Percentiles rank a stretch among this genome's conserved stretches.
These are phyloP conservation scores for Candolleomyces efflorescens DNA, from an alignment of 768 basidiomycete species.

Conservation along the genomic window DNA sequence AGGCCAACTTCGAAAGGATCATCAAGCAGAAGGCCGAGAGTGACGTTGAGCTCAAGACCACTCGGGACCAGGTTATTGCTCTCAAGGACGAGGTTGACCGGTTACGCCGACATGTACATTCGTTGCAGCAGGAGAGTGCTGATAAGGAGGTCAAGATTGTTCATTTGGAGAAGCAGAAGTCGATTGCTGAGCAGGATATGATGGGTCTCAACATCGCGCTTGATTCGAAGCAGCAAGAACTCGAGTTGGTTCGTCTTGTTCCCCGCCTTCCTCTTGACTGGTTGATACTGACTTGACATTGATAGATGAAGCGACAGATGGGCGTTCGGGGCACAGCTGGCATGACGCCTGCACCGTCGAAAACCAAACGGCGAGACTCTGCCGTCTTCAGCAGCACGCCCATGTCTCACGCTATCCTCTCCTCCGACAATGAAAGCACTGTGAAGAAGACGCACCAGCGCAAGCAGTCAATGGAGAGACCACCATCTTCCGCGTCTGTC, in stretches of 20 bases:
- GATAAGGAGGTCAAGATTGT: conserved; percentile 79
- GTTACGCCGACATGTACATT: conserved; percentile 59
- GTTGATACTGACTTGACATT: conserved; percentile 1
- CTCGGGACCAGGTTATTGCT: conserved; percentile 44
- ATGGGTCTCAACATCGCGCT: conserved; percentile 86
- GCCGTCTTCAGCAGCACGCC: conserved; percentile 53
- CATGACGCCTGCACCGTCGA: conserved; percentile 43
- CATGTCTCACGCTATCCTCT: conserved; percentile 49
- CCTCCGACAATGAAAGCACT: conserved; percentile 44
- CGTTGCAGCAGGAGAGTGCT: conserved; percentile 76
- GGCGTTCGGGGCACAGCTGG: conserved; percentile 55
- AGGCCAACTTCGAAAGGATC: conserved; percentile 43
- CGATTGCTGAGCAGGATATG: conserved; percentile 71
- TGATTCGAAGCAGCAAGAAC: conserved; percentile 91
- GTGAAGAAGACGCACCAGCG: conserved; percentile 26
- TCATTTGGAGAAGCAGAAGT: conserved; percentile 63
- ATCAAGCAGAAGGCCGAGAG: conserved; percentile 52
- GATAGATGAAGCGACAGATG: conserved; percentile 60
- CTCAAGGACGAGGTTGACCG: conserved; percentile 58
- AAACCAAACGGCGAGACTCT: conserved; percentile 52
- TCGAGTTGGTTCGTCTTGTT: conserved; percentile 69
- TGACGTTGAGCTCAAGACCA: conserved; percentile 45
- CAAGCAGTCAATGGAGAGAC: conserved; percentile 33
- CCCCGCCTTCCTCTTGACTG: background rate
- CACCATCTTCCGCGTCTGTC: conserved; percentile 35